Percentiles rank a stretch among this genome's conserved stretches.
phyloP scores from a whole-genome alignment of 768 basidiomycete species.

The Artomyces pyxidatus region DNA sequence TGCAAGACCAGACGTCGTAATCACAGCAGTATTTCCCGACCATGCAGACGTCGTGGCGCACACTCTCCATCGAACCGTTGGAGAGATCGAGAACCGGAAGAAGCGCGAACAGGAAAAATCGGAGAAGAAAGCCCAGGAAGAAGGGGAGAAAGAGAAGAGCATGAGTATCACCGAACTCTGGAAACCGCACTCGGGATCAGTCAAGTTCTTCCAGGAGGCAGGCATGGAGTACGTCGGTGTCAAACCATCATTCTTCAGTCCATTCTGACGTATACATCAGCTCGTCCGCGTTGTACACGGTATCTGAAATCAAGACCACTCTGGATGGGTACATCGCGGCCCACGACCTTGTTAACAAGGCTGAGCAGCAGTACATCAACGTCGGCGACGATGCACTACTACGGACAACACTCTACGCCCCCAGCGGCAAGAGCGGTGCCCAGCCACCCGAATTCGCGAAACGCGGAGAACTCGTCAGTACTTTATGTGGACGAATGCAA shows the following conservation, averaged over 20 bases:
- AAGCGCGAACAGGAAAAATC: conserved; percentile 51
- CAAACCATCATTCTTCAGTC: not conserved
- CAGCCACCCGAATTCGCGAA: conserved; percentile 44
- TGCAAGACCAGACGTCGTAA: conserved; percentile 24
- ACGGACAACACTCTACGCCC: conserved; percentile 22
- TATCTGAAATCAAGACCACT: conserved; percentile 44
- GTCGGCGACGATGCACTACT: conserved; percentile 38
- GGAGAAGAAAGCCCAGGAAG: conserved; percentile 45
- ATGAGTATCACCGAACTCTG: conserved; percentile 61
- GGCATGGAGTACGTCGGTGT: conserved; percentile 48
- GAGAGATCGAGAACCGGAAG: conserved; percentile 55
- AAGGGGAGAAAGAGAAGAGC: conserved; percentile 34
- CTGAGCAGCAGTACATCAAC: conserved; percentile 63
- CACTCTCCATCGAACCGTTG: conserved; percentile 45
- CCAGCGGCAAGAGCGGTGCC: conserved; percentile 15
- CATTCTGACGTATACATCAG: conserved; percentile 27
- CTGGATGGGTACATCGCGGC: conserved; percentile 57
- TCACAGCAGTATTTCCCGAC: conserved; percentile 39
- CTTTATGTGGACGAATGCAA: conserved; percentile 63
- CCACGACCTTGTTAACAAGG: conserved; percentile 54
- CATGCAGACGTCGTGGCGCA: conserved; percentile 55
- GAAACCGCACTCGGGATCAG: conserved; percentile 58
- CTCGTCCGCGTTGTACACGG: conserved; percentile 43
- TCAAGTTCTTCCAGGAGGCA: conserved; percentile 54
- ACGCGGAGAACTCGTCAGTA: conserved; percentile 53